Evolutionary conservation across 352 stramenopile genomes (phyloP).

Genomic region (Globisporangium lucens): DNA sequence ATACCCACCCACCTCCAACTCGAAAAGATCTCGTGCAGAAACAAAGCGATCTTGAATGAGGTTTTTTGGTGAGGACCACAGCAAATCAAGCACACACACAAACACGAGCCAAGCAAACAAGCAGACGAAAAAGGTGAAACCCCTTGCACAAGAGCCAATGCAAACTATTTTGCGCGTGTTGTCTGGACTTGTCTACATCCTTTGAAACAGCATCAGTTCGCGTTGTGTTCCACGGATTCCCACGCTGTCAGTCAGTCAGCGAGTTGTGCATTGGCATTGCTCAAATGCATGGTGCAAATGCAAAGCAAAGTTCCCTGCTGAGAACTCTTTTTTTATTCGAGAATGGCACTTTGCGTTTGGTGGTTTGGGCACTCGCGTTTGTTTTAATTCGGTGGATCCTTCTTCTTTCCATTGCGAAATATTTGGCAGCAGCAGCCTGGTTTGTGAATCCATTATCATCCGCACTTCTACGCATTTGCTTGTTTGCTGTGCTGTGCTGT

Average conservation of each 20-base stretch:
- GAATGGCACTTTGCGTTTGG: neutral
- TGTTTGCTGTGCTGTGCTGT: neutral
- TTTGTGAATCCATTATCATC: neutral
- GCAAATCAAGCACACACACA: neutral
- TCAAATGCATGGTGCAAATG: no score
- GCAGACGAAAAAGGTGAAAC: neutral
- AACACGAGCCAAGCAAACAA: neutral
- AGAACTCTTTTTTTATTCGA: neutral
- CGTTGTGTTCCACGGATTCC: neutral
- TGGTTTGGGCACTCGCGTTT: neutral
- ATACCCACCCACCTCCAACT: neutral
- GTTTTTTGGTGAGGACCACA: neutral
- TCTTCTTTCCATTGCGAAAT: neutral
- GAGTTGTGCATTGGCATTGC: neutral
- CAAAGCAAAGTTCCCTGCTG: no score
- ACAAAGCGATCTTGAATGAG: conserved; percentile 21
- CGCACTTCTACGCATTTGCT: neutral
- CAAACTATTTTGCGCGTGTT: neutral
- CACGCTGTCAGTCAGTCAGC: neutral
- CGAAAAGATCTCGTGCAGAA: conserved; percentile 7
- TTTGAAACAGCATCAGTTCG: neutral
- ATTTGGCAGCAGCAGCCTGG: neutral
- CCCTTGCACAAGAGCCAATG: neutral
- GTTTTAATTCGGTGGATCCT: neutral
- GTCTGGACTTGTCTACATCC: neutral